Percentiles rank a stretch among this genome's conserved stretches.
Evolutionary conservation across 331 rosid genomes (phyloP).

Genomic region (Quercus tomentella): DNA sequence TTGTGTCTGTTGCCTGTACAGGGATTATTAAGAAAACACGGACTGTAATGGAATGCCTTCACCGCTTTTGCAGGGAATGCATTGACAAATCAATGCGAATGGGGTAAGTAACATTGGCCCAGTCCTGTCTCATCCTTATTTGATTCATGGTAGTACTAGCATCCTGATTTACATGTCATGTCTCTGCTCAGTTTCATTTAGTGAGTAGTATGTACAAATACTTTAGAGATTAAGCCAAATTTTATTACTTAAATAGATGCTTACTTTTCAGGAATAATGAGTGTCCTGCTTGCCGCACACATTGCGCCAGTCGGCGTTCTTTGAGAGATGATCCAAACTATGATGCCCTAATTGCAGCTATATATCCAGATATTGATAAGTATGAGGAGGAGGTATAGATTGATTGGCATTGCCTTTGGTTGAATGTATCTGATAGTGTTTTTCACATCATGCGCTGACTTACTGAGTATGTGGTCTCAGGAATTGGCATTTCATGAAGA

Average conservation of each 20-base stretch:
- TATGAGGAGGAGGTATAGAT: conserved; percentile 86
- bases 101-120: conserved; percentile 52
- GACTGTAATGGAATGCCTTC: conserved; percentile 97
- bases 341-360: conserved; percentile 73
- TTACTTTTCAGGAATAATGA: conserved; percentile 76
- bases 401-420: conserved; percentile 18
- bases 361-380: conserved; percentile 93
- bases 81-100: conserved; percentile 96
- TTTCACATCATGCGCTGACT: conserved; percentile 11
- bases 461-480: conserved; percentile 37
- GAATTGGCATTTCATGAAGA: conserved; percentile 93
- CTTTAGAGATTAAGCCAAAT: not conserved
- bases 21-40: conserved; percentile 95
- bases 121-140: conserved; percentile 7
- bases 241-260: not conserved
- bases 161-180: conserved; percentile 13
- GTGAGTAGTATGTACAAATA: not conserved
- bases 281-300: conserved; percentile 99
- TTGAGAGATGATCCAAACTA: conserved; percentile 96
- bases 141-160: conserved; percentile 20
- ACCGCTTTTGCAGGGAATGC: conserved; percentile 98
- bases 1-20: conserved; percentile 34
- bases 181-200: conserved; percentile 14
- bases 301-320: conserved; percentile 97
- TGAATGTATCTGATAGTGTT: not conserved